Evolutionary conservation across 441 rosid species (phyloP).

Genomic region (Jatropha podagrica): DNA sequence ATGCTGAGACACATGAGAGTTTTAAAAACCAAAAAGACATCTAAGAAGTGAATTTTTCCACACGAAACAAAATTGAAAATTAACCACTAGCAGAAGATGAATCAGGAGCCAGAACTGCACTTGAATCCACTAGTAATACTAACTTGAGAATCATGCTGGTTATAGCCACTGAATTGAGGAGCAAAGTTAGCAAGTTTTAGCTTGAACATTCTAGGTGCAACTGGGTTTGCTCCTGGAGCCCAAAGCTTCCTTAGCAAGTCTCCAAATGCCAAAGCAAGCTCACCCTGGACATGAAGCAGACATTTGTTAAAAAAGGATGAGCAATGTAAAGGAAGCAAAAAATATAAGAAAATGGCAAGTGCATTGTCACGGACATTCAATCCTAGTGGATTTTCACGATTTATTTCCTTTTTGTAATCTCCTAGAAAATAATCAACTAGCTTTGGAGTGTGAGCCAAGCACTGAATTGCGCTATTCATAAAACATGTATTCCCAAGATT

Average conservation of each 20-base stretch:
- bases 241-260: slow-evolving; percentile 63
- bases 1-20: not conserved
- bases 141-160: slow-evolving; percentile 79
- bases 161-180: slow-evolving; percentile 68
- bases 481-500: slow-evolving; percentile 85
- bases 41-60: not conserved
- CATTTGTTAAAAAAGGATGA: slow-evolving; percentile 11
- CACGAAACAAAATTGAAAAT: not conserved
- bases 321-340: slow-evolving; percentile 8
- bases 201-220: slow-evolving; percentile 62
- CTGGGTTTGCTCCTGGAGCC: slow-evolving; percentile 53
- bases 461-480: slow-evolving; percentile 74
- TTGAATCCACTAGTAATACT: slow-evolving; percentile 27
- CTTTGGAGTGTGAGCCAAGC: slow-evolving; percentile 61
- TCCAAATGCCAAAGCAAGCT: slow-evolving; percentile 71
- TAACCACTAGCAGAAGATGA: slow-evolving; percentile 10
- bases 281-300: slow-evolving; percentile 47
- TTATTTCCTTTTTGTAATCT: slow-evolving; percentile 56
- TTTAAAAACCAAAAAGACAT: not conserved
- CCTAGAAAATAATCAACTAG: slow-evolving; percentile 65
- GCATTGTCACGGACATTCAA: slow-evolving; percentile 42
- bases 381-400: slow-evolving; percentile 59
- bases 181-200: slow-evolving; percentile 59
- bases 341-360: not conserved
- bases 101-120: slow-evolving; percentile 13